A percentile compares a stretch with the other conserved stretches of the same genome.
Conservation (phyloP, 257 asterid species). For the Lycium ferocissimum region DNA sequence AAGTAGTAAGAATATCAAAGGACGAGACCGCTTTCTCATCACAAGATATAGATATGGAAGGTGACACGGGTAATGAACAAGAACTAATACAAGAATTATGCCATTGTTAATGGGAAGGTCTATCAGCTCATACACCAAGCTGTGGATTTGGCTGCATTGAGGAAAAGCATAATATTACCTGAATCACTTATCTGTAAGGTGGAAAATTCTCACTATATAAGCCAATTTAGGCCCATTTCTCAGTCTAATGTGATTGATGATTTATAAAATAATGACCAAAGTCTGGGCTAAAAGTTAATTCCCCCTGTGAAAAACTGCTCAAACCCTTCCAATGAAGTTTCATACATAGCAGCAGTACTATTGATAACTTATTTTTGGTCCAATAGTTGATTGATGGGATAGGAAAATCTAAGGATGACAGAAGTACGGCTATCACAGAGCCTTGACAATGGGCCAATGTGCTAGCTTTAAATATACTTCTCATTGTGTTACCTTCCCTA, state of each 20-base stretch:
- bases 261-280: not conserved
- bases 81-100: not conserved
- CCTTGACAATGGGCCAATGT: not conserved
- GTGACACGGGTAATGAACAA: not conserved
- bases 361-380: not conserved
- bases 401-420: conserved; percentile 10
- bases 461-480: not conserved
- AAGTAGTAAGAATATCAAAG: conserved; percentile 8
- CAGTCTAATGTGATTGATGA: not conserved
- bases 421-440: not conserved
- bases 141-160: not conserved
- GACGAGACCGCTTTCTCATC: not conserved
- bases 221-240: conserved; percentile 11
- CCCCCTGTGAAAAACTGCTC: not conserved
- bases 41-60: conserved; percentile 12
- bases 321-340: not conserved
- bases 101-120: not conserved
- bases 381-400: not conserved
- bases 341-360: not conserved
- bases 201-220: not conserved
- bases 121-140: not conserved
- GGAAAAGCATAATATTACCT: not conserved
- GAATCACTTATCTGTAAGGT: conserved; percentile 12
- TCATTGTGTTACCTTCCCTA: not conserved
- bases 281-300: not conserved